A percentile compares a stretch with the other conserved stretches of the same genome.
These are phyloP conservation scores for Fraxinus nigra DNA, from an alignment of 305 asterid genomes.

Conservation along the genomic window DNA sequence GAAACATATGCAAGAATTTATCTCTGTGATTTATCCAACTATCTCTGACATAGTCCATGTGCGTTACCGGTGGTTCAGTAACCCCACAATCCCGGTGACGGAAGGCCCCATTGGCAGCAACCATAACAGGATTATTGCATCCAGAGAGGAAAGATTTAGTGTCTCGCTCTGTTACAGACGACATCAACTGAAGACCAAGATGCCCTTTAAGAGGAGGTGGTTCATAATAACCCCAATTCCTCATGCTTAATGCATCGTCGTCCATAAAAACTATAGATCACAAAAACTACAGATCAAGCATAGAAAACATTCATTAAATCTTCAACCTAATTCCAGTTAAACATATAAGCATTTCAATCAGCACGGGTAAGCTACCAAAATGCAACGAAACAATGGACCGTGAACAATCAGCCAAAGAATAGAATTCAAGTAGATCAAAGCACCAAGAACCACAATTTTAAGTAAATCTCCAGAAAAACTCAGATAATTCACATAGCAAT, in stretches of 20 bases:
- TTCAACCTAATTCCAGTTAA: conserved; percentile 11
- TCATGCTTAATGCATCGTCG: conserved; percentile 71
- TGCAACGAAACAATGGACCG: conserved; percentile 7
- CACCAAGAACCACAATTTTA: conserved; percentile 4
- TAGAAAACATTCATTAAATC: conserved; percentile 27
- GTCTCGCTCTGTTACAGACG: conserved; percentile 68
- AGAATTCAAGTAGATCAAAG: conserved; percentile 11
- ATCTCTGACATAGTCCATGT: conserved; percentile 75
- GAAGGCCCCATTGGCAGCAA: conserved; percentile 62
- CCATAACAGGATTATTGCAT: conserved; percentile 59
- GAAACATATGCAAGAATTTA: conserved; percentile 72
- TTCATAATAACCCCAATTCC: conserved; percentile 96
- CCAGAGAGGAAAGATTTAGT: conserved; percentile 59
- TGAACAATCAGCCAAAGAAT: background rate
- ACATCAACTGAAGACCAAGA: conserved; percentile 82
- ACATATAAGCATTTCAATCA: conserved; percentile 14
- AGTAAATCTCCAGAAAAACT: background rate
- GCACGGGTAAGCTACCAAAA: background rate
- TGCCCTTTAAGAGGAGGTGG: conserved; percentile 55
- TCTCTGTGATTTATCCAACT: conserved; percentile 84
- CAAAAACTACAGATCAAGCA: conserved; percentile 38
- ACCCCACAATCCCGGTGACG: conserved; percentile 63
- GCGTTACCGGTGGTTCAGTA: conserved; percentile 60
- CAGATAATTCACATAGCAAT: conserved; percentile 20
- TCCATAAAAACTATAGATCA: conserved; percentile 54